phyloP scores from a whole-genome alignment of 2,329 filamentous ascomycete species.

The Colletotrichum sp. region DNA sequence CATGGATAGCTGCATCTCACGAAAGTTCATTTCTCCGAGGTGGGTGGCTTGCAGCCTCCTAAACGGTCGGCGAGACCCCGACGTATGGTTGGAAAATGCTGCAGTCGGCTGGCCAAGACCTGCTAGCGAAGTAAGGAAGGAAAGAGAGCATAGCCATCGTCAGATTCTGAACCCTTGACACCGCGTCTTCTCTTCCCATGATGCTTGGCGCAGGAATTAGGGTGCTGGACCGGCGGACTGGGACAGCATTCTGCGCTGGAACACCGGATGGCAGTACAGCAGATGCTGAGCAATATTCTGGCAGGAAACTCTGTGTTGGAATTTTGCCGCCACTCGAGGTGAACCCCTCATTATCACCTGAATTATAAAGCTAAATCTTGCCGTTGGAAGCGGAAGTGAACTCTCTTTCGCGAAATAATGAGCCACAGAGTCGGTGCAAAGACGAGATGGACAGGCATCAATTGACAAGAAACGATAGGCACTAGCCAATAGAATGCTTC shows the following conservation, averaged over 20 bases:
- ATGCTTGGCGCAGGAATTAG: not conserved
- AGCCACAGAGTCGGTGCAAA: not conserved
- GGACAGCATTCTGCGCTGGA: not conserved
- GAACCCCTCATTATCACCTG: not conserved
- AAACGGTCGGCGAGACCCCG: not conserved
- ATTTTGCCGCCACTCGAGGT: not conserved
- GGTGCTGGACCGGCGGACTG: not conserved
- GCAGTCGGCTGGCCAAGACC: not conserved
- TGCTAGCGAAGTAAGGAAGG: not conserved
- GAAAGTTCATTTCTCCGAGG: not conserved
- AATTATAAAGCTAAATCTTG: not conserved
- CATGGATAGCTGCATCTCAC: not conserved
- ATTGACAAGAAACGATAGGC: not conserved
- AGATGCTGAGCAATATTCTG: not conserved
- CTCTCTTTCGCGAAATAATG: not conserved
- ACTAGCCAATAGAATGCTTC: not conserved
- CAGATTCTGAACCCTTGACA: not conserved
- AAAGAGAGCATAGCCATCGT: not conserved
- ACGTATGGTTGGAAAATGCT: not conserved
- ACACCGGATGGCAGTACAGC: not conserved
- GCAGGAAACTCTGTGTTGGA: not conserved
- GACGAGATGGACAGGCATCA: not conserved
- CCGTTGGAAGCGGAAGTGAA: not conserved
- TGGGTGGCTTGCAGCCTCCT: not conserved
- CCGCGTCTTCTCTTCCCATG: not conserved